Conservation (phyloP, 345 rosid species). For the Jatropha curcas region DNA sequence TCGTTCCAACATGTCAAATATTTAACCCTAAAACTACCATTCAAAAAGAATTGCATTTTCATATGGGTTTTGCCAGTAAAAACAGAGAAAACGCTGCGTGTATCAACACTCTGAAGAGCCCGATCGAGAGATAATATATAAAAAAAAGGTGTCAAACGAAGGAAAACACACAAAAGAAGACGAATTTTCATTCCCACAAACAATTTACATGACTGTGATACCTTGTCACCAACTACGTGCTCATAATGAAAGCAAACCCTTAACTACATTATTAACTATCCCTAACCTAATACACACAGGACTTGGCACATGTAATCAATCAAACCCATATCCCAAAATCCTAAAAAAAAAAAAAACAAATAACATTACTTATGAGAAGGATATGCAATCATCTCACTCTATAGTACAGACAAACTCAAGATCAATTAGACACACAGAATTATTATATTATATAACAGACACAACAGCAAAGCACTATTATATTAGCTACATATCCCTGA, state of each 20-base stretch:
- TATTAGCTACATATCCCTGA: slow-evolving; percentile 45
- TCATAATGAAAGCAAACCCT: neutral
- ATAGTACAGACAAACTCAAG: neutral
- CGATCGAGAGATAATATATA: no score
- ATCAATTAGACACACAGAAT: neutral
- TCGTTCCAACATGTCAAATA: no score
- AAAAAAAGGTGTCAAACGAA: neutral
- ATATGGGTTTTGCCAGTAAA: no score
- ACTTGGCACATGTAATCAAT: neutral
- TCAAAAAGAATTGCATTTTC: no score
- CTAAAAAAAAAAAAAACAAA: neutral
- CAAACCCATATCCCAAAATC: slow-evolving; percentile 7
- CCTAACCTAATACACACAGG: neutral
- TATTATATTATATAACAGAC: neutral
- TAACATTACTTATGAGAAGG: no score
- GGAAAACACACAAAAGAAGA: neutral
- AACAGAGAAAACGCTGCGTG: no score
- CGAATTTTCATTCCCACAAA: neutral
- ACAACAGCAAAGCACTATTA: neutral
- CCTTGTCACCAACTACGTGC: neutral
- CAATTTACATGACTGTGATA: neutral
- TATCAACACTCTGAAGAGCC: no score
- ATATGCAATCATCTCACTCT: no score
- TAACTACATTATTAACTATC: neutral
- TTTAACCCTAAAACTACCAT: no score